These are phyloP conservation scores for Porphyrellus cyaneotinctus DNA, from an alignment of 768 basidiomycete species.

Conservation along the genomic window DNA sequence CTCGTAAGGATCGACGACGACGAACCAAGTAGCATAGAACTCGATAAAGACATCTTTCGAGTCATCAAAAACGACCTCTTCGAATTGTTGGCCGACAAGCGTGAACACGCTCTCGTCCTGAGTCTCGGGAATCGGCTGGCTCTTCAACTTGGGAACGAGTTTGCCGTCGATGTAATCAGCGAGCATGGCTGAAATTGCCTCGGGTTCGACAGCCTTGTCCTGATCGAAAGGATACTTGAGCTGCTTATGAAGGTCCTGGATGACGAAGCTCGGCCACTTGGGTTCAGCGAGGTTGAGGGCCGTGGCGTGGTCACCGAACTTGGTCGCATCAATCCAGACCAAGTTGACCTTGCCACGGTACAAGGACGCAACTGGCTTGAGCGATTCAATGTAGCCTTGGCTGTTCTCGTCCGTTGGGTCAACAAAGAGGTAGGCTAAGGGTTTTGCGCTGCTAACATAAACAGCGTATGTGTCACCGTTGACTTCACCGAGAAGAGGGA, in stretches of 20 bases:
- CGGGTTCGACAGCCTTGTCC: constrained; percentile 53
- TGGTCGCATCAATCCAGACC: constrained; percentile 95
- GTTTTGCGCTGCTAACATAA: constrained; percentile 79
- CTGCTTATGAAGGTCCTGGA: constrained; percentile 81
- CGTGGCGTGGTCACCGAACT: constrained; percentile 94
- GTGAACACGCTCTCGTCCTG: constrained; percentile 82
- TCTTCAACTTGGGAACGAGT: constrained; percentile 83
- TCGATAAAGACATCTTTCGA: constrained; percentile 94
- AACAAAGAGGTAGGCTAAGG: constrained; percentile 92
- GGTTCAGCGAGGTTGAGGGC: constrained; percentile 82
- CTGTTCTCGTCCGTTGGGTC: constrained; percentile 70
- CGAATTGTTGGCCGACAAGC: constrained; percentile 87
- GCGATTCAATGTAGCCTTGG: constrained; percentile 57
- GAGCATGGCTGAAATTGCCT: constrained; percentile 56
- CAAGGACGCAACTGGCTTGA: constrained; percentile 75
- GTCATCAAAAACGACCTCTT: constrained; percentile 80
- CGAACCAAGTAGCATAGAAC: constrained; percentile 95
- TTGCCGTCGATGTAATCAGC: constrained; percentile 65
- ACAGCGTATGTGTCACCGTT: constrained; percentile 86
- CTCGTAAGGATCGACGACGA: constrained; percentile 10
- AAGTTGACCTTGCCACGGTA: constrained; percentile 91
- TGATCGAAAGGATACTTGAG: constrained; percentile 89
- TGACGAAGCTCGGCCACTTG: constrained; percentile 91
- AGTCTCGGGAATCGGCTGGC: constrained; percentile 74
- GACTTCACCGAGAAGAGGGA: constrained; percentile 90